Evolutionary conservation across 2,329 filamentous ascomycete genomes (phyloP).

Genomic region (Aspergillus sp.): DNA sequence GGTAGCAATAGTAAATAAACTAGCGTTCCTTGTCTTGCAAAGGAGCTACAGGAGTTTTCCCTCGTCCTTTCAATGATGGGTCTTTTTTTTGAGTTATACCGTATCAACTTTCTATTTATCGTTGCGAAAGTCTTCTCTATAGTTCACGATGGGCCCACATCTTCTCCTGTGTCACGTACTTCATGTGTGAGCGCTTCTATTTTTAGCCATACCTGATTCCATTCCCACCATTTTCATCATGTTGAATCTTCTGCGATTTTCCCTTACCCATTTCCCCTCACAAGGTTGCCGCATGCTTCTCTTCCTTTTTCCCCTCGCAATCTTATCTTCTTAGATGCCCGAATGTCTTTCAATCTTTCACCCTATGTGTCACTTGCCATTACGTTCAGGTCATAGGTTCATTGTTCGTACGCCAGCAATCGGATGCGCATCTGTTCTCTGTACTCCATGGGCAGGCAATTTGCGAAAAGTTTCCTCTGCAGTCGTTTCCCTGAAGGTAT

Average conservation of each 20-base stretch:
- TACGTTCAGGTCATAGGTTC: slow-evolving; percentile 32
- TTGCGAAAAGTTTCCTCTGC: slow-evolving; percentile 49
- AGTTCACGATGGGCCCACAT: slow-evolving; percentile 48
- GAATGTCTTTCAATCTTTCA: slow-evolving; percentile 15
- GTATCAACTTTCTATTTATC: slow-evolving; percentile 43
- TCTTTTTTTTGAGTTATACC: slow-evolving; percentile 43
- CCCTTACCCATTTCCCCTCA: slow-evolving; percentile 20
- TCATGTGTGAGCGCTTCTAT: slow-evolving; percentile 46
- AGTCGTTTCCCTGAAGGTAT: slow-evolving; percentile 40
- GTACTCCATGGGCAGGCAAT: slow-evolving; percentile 50
- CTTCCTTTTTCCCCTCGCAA: slow-evolving; percentile 12
- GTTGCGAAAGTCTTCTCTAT: slow-evolving; percentile 42
- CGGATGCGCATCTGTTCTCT: slow-evolving; percentile 37
- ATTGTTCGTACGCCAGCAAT: slow-evolving; percentile 45
- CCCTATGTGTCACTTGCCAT: slow-evolving; percentile 19
- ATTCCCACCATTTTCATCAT: slow-evolving; percentile 27
- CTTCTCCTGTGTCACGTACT: slow-evolving; percentile 48
- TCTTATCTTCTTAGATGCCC: slow-evolving; percentile 14
- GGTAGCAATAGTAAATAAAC: slow-evolving; percentile 32
- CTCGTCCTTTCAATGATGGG: slow-evolving; percentile 48
- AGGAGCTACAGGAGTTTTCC: slow-evolving; percentile 49
- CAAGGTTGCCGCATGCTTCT: slow-evolving; percentile 8
- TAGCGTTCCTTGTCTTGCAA: slow-evolving; percentile 45
- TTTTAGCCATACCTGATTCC: slow-evolving; percentile 43
- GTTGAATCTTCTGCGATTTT: slow-evolving; percentile 21